A percentile compares a stretch with the other conserved stretches of the same genome.
Evolutionary conservation across 352 stramenopile species (phyloP).

Genomic region (Phytophthora constricta): DNA sequence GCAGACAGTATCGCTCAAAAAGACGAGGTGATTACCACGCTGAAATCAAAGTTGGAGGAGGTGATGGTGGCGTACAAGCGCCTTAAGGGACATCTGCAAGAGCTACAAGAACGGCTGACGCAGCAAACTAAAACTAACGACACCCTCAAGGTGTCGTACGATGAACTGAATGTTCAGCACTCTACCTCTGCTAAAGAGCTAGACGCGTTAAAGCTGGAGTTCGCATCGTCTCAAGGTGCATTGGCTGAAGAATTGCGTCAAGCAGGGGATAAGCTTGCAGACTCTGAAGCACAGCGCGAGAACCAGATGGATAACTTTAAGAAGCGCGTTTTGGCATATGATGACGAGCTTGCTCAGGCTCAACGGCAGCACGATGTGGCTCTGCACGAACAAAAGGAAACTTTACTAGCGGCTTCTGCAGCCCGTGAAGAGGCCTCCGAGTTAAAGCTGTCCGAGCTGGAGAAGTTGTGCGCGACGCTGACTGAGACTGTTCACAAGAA

Average conservation of each 20-base stretch:
- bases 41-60: slow-evolving; percentile 72
- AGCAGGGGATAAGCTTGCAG: slow-evolving; percentile 13
- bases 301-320: slow-evolving; percentile 41
- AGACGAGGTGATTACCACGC: slow-evolving; percentile 56
- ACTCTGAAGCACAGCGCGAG: slow-evolving; percentile 32
- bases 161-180: slow-evolving; percentile 33
- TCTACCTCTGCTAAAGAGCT: slow-evolving; percentile 29
- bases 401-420: slow-evolving; percentile 17
- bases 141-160: slow-evolving; percentile 29
- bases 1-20: slow-evolving; percentile 26
- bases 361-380: slow-evolving; percentile 20
- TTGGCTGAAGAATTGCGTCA: slow-evolving; percentile 27
- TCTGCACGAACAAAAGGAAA: slow-evolving; percentile 33
- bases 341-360: slow-evolving; percentile 35
- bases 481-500: slow-evolving; percentile 30
- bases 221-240: slow-evolving; percentile 32
- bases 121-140: slow-evolving; percentile 44
- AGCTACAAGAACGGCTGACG: slow-evolving; percentile 51
- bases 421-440: slow-evolving; percentile 22
- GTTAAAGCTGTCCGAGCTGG: slow-evolving; percentile 34
- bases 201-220: slow-evolving; percentile 36
- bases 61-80: slow-evolving; percentile 69
- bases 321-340: slow-evolving; percentile 30
- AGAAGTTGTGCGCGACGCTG: slow-evolving; percentile 26
- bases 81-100: slow-evolving; percentile 51